Evolutionary conservation across 2,329 filamentous ascomycete species (phyloP), one percentile per base, ranked within the genome.

Genomic region (Claviceps arundinis): DNA sequence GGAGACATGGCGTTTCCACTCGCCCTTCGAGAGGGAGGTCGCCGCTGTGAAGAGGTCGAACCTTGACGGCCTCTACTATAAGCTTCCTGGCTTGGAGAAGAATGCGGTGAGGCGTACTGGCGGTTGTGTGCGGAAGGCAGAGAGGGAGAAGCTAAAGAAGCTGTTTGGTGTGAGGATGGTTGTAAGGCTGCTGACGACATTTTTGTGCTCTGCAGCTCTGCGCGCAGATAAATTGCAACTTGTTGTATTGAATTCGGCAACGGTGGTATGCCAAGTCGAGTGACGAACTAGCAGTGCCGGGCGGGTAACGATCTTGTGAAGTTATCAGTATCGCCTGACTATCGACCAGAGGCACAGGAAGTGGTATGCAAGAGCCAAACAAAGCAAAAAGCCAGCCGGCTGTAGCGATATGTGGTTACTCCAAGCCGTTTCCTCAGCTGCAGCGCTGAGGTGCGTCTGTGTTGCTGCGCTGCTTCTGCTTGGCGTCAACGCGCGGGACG

Each of bases 181-280:
- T 84, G 81, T 64, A 85, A 70, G 60, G 77, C 77, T 72, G 81
- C 77, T 67, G 77, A 81, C 69, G 63, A 68, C 66, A 68, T 69
- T 53, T 62, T 68, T 55, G 14, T 58, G 60, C 58, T 58, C 58
- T 53, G 41, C 52, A 52, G 49, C 43, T 45, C 38, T 26, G 50
- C 51, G 46, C 50, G 37, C 24, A n/a, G 41, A 48, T 17, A 41
- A 5, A 13, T 41, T 17, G 37, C 37, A 38, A 52, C 46, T 51
- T 26, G 51, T 48, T 53, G 30, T 34, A 50, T 52, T 53, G 52
- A 51, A n/a, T 17, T 46, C 34, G 41, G 42, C 37, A 19, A 41
- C 52, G 49, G 34, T 17, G 34, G n/a, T 44, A 34, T 37, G 34
- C 38, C 37, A 40, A 40, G 30, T 14, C 8, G 4, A n/a, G 17